Conservation (phyloP, 2,329 filamentous ascomycete genomes). For the Trichoderma sp. region DNA sequence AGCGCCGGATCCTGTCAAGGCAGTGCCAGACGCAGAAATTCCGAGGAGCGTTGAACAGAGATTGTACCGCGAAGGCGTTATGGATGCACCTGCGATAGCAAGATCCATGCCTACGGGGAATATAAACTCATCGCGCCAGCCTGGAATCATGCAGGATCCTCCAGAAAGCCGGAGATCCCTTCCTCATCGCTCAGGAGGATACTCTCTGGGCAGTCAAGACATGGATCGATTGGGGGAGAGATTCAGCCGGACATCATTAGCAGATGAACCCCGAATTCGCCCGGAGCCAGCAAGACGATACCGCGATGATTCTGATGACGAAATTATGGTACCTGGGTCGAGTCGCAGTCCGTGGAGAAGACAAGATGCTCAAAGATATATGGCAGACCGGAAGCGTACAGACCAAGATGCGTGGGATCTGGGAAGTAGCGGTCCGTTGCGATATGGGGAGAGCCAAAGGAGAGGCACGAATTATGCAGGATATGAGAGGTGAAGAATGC, state of each 20-base stretch:
- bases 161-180: background rate
- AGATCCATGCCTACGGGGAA: background rate
- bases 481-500: background rate
- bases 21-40: background rate
- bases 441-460: background rate
- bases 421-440: background rate
- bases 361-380: constrained; percentile 9
- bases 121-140: background rate
- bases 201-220: background rate
- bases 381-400: background rate
- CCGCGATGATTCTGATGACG: background rate
- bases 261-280: background rate
- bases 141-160: background rate
- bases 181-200: background rate
- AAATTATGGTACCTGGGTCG: background rate
- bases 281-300: background rate
- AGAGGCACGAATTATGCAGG: background rate
- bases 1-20: background rate
- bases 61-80: background rate
- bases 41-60: background rate
- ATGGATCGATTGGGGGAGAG: background rate
- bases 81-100: background rate
- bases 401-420: constrained; percentile 1
- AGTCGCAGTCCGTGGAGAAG: background rate
- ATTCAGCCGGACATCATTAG: background rate